A percentile compares a stretch with the other conserved stretches of the same genome.
phyloP scores from a whole-genome alignment of 306 rosid species.

The apple (Malus domestica) region ASM211411v1 NC_041803.1:52276001-52276500 shows the following conservation, averaged over 20 bases:
- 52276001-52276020: neutral
- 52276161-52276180: neutral
- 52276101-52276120: neutral
- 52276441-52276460: neutral
- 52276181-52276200: slow-evolving; percentile 44
- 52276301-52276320: slow-evolving; percentile 84
- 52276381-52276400: neutral
- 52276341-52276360: slow-evolving; percentile 5
- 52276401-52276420: neutral
- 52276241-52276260: slow-evolving; percentile 73
- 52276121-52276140: neutral
- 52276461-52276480: neutral
- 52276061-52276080: neutral
- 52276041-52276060: neutral
- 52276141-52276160: neutral
- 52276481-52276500: neutral
- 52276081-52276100: neutral
- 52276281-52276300: slow-evolving; percentile 76
- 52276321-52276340: slow-evolving; percentile 74
- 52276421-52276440: neutral
- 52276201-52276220: slow-evolving; percentile 61
- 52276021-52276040: neutral
- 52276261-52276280: slow-evolving; percentile 63
- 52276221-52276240: slow-evolving; percentile 70
- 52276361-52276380: neutral